Evolutionary conservation across 1,139 yeast genomes (phyloP).

Genomic region (Diutina mesorugosa): DNA sequence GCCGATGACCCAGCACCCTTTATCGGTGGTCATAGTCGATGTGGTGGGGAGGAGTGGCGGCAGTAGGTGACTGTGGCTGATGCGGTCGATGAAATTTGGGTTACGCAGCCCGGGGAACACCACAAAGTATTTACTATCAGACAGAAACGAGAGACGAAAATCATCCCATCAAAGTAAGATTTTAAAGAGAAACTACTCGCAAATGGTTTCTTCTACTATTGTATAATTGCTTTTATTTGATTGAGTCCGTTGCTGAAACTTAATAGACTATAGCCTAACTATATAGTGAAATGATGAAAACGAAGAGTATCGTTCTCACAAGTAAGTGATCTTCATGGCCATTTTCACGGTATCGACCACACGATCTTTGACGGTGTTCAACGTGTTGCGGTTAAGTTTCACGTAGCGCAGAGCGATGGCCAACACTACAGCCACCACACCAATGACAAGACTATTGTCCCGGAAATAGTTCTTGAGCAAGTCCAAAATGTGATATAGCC

Average conservation of each 20-base stretch:
- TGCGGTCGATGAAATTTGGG: neutral
- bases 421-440: conserved; percentile 12
- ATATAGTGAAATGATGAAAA: neutral
- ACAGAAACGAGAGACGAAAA: no score
- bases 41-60: neutral
- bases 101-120: neutral
- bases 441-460: conserved; percentile 18
- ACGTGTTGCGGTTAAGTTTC: conserved; percentile 15
- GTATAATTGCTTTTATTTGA: no score
- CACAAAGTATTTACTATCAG: no score
- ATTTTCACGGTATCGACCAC: conserved; percentile 25
- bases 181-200: no score
- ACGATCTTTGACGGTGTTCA: conserved; percentile 11
- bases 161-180: no score
- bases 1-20: conserved; percentile 60
- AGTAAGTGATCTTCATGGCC: conserved; percentile 31
- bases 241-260: no score
- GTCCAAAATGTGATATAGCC: neutral
- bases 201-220: no score
- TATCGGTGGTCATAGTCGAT: neutral
- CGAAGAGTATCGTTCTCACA: neutral
- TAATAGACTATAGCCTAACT: no score
- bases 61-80: neutral
- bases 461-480: conserved; percentile 10
- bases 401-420: conserved; percentile 13